Evolutionary conservation across 208 protist genomes (phyloP), one percentile per base, ranked within the genome.

Genomic region (Acanthamoeba culbertsoni): DNA sequence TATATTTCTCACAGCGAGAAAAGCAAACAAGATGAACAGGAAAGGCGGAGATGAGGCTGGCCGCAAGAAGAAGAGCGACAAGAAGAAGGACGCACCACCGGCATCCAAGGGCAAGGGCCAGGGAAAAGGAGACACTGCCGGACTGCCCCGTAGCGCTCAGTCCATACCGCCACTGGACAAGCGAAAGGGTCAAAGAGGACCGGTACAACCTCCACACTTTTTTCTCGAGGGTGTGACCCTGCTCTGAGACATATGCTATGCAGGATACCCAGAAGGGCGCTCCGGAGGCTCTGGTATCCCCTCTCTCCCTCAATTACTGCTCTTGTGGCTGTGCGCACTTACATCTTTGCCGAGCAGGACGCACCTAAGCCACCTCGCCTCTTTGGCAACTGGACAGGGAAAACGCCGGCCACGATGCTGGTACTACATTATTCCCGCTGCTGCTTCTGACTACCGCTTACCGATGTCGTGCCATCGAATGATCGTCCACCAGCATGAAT

Each of bases 321-420:
- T n/a, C n/a, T n/a, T n/a, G n/a, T n/a, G n/a, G n/a, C n/a, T n/a
- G n/a, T n/a, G n/a, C n/a, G n/a, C n/a, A n/a, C 8, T 18, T 63
- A 8, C 33, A n/a, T 12, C 26, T 18, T 28, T 63, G 63, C 59
- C 6, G 42, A 14, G 46, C 86, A 93, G 88, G 88, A 93, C 18
- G 46, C 88, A 31, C 62, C 57, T 12, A 48, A 62, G 33, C 57
- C 88, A 6, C 57, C 86, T 40, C 86, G 20, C 23, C 63, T 93
- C 20, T 93, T 93, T 93, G 88, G 88, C 88, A 93, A 40, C 63
- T 93, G 88, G 88, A 93, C 88, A 6, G 88, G 88, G 40, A 93
- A 93, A 40, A 93, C 88, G 10, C 88, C 88, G 8, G 88, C 43
- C 28, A 93, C 88, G 16, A 93, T 93, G 88, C 48, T 93, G 62